Evolutionary conservation across 257 asterid species (phyloP).

Genomic region (Craterostigma plantagineum): DNA sequence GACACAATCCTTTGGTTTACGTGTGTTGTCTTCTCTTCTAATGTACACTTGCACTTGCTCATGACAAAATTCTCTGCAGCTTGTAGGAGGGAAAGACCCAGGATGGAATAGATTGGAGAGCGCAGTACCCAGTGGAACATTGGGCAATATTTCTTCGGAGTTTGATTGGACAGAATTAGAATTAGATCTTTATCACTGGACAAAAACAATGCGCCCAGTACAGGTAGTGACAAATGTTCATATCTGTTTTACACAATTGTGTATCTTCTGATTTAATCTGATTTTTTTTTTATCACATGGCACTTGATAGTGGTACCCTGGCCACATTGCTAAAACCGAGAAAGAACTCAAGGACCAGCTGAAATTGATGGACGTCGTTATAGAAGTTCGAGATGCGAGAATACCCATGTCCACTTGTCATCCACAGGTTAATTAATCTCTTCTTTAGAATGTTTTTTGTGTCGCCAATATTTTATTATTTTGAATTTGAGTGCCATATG

Average conservation of each 20-base stretch:
- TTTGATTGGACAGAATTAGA: constrained; percentile 62
- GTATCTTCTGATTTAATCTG: not conserved
- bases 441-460: constrained; percentile 1
- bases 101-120: constrained; percentile 26
- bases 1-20: no score
- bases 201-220: constrained; percentile 65
- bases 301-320: constrained; percentile 80
- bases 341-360: constrained; percentile 88
- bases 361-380: constrained; percentile 93
- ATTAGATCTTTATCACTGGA: constrained; percentile 67
- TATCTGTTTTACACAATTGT: not conserved
- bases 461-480: not conserved
- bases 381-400: constrained; percentile 96
- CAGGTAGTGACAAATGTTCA: constrained; percentile 33
- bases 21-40: no score
- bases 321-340: constrained; percentile 89
- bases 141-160: constrained; percentile 25
- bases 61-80: constrained; percentile 24
- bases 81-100: constrained; percentile 43
- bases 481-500: no score
- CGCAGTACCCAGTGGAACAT: constrained; percentile 17
- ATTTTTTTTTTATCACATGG: constrained; percentile 10
- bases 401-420: constrained; percentile 82
- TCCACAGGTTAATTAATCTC: constrained; percentile 41
- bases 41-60: no score